Percentiles rank a stretch among this genome's conserved stretches.
These are phyloP conservation scores for Ambrosiella xylebori DNA, from an alignment of 2,329 filamentous ascomycete genomes.

Conservation along the genomic window DNA sequence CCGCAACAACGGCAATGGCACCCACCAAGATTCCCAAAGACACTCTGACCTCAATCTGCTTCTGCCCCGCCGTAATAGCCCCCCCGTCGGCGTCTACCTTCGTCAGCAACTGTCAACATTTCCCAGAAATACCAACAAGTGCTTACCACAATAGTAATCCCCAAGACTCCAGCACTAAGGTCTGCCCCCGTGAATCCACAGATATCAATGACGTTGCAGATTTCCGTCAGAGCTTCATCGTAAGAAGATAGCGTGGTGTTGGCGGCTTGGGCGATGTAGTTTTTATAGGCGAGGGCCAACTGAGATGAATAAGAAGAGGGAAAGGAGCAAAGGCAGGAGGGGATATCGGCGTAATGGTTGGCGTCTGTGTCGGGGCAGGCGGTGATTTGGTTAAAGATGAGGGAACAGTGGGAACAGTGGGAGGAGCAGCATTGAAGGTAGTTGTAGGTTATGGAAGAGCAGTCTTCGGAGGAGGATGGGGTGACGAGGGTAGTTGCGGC, in stretches of 20 bases:
- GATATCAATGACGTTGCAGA: conserved; percentile 8
- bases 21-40: background rate
- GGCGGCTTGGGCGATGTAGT: conserved; percentile 1
- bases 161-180: background rate
- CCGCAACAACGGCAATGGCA: background rate
- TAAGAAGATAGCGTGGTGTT: conserved; percentile 2
- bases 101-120: too few species aligned
- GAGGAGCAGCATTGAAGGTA: conserved; percentile 7
- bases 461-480: background rate
- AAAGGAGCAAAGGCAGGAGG: conserved; percentile 6
- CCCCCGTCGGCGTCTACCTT: background rate
- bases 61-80: conserved; percentile 5
- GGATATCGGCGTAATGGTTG: background rate
- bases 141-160: conserved; percentile 3
- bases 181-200: conserved; percentile 3
- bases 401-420: conserved; percentile 3
- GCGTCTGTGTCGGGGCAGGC: conserved; percentile 1
- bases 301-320: conserved; percentile 1
- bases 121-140: too few species aligned
- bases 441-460: background rate
- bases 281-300: conserved; percentile 6
- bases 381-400: conserved; percentile 8
- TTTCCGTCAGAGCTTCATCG: conserved; percentile 2
- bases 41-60: background rate
- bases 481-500: background rate